These are phyloP conservation scores for Dacryopinax primogenitus DNA, from an alignment of 768 basidiomycete species.

Conservation along the genomic window DNA sequence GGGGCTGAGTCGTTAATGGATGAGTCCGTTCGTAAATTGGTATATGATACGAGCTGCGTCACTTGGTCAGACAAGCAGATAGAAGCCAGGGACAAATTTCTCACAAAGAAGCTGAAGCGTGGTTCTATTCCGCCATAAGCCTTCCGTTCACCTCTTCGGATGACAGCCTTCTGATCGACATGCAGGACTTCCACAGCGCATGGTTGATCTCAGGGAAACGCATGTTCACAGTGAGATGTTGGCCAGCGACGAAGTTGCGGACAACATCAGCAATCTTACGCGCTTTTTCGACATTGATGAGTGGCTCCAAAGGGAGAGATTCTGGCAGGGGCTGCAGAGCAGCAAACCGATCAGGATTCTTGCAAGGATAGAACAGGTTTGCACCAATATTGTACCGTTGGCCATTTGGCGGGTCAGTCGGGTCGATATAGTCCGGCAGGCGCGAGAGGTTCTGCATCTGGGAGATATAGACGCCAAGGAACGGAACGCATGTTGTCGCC, in stretches of 20 bases:
- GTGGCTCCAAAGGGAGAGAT: slow-evolving; percentile 67
- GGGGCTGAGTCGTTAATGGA: not conserved
- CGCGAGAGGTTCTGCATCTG: slow-evolving; percentile 51
- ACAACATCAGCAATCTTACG: slow-evolving; percentile 67
- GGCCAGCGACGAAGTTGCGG: slow-evolving; percentile 66
- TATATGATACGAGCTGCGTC: not conserved
- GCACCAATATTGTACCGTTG: slow-evolving; percentile 53
- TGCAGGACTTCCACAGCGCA: not conserved
- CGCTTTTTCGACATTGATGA: slow-evolving; percentile 85
- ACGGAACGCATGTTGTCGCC: slow-evolving; percentile 9
- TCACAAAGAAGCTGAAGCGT: not conserved
- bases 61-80: not conserved
- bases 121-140: not conserved
- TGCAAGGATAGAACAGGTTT: slow-evolving; percentile 51
- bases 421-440: slow-evolving; percentile 71
- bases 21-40: not conserved
- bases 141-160: not conserved
- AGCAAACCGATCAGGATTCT: slow-evolving; percentile 68
- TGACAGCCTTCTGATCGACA: slow-evolving; percentile 3
- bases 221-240: slow-evolving; percentile 55
- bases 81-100: not conserved
- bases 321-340: slow-evolving; percentile 56
- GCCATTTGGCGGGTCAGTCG: slow-evolving; percentile 57
- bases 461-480: slow-evolving; percentile 59
- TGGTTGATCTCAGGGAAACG: slow-evolving; percentile 4